Conservation (phyloP, 345 rosid species). For the Gossypium mustelinum region DNA sequence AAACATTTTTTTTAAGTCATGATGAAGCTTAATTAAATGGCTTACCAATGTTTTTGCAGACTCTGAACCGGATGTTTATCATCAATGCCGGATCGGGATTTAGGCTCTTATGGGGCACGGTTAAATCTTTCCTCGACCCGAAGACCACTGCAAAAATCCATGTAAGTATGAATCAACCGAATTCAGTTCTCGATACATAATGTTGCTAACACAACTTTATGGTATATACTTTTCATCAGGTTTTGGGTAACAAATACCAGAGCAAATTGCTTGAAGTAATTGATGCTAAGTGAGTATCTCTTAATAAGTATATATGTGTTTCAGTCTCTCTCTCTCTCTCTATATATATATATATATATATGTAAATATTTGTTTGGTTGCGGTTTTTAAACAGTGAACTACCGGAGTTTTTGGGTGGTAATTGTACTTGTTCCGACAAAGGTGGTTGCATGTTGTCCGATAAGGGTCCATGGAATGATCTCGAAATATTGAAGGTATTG, state of each 20-base stretch:
- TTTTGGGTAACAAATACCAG: slow-evolving; percentile 85
- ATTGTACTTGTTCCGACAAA: slow-evolving; percentile 72
- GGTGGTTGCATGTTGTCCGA: slow-evolving; percentile 96
- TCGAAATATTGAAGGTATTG: slow-evolving; percentile 59
- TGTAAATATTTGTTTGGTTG: neutral
- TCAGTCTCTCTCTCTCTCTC: no score
- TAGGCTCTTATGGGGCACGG: slow-evolving; percentile 78
- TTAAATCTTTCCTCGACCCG: slow-evolving; percentile 79
- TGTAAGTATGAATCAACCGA: slow-evolving; percentile 31
- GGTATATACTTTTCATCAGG: slow-evolving; percentile 35
- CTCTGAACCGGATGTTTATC: slow-evolving; percentile 89
- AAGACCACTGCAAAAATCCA: slow-evolving; percentile 85
- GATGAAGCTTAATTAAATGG: slow-evolving; percentile 18
- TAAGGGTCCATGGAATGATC: slow-evolving; percentile 94
- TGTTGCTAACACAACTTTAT: slow-evolving; percentile 16
- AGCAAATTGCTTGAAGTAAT: slow-evolving; percentile 90
- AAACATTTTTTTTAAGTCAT: neutral
- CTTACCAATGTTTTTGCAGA: slow-evolving; percentile 32
- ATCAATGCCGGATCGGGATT: slow-evolving; percentile 91
- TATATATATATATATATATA: neutral
- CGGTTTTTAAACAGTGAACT: slow-evolving; percentile 50
- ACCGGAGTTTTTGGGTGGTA: slow-evolving; percentile 88
- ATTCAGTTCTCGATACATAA: neutral
- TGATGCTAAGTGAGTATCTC: slow-evolving; percentile 48
- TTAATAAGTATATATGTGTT: neutral